A percentile compares a stretch with the other conserved stretches of the same genome.
Evolutionary conservation across 495 filamentous ascomycete genomes (phyloP).

Genomic region (Cetradonia linearis): DNA sequence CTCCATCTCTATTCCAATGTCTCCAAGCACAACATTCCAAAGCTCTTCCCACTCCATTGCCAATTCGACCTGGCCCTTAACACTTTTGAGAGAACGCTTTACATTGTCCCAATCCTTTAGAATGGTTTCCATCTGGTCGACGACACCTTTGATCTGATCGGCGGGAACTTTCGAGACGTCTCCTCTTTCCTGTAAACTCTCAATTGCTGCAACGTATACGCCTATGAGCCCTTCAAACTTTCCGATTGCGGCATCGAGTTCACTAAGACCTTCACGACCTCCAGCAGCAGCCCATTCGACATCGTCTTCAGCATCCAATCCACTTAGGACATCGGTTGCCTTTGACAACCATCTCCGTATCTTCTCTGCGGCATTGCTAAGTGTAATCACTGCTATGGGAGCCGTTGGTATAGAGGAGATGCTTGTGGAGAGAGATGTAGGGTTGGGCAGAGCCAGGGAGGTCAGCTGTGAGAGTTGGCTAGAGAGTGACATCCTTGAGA

Average conservation of each 20-base stretch:
- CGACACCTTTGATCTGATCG: conserved; percentile 57
- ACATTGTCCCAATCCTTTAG: conserved; percentile 76
- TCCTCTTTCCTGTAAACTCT: conserved; percentile 68
- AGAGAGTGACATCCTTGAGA: conserved; percentile 80
- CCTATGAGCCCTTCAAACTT: conserved; percentile 79
- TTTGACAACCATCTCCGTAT: conserved; percentile 88
- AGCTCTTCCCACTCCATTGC: conserved; percentile 99
- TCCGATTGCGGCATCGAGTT: conserved; percentile 76
- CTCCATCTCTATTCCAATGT: conserved; percentile 85
- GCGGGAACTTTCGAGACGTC: conserved; percentile 63
- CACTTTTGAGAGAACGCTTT: conserved; percentile 56
- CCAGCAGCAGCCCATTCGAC: conserved; percentile 95
- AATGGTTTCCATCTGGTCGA: conserved; percentile 79
- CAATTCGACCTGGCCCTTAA: conserved; percentile 85
- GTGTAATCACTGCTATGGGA: conserved; percentile 60
- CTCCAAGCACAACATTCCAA: conserved; percentile 85
- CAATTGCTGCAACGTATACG: conserved; percentile 84
- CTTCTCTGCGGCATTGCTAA: conserved; percentile 76
- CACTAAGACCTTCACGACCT: conserved; percentile 77
- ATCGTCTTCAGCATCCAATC: conserved; percentile 86
- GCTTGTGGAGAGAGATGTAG: conserved; percentile 65
- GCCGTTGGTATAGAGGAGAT: conserved; percentile 77
- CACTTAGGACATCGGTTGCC: conserved; percentile 72
- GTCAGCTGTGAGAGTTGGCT: conserved; percentile 83
- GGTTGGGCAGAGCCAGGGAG: conserved; percentile 72